phyloP scores from a whole-genome alignment of 164 flowering plant species.

The Piper betle region DNA sequence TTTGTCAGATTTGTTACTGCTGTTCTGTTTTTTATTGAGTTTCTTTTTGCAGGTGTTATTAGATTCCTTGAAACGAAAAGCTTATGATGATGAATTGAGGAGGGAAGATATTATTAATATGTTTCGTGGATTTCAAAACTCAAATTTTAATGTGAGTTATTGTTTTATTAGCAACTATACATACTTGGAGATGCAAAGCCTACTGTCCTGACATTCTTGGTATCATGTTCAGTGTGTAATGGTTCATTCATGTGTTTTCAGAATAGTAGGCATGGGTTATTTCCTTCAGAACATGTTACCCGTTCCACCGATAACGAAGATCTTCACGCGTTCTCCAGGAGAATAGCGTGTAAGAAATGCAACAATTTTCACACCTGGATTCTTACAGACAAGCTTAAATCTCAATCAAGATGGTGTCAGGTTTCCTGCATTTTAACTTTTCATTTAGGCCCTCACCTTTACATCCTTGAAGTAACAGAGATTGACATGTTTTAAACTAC shows the following conservation, averaged over 20 bases:
- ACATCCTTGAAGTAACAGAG: neutral
- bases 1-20: neutral
- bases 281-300: conserved; percentile 38
- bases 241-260: conserved; percentile 12
- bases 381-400: conserved; percentile 49
- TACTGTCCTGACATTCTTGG: neutral
- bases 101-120: conserved; percentile 77
- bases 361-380: conserved; percentile 66
- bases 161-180: neutral
- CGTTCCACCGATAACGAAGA: conserved; percentile 47
- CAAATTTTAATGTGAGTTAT: conserved; percentile 48
- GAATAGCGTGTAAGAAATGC: conserved; percentile 89
- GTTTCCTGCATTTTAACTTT: conserved; percentile 21
- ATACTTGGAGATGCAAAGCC: neutral
- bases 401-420: conserved; percentile 99
- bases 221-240: neutral
- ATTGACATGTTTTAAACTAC: neutral
- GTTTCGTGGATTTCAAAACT: conserved; percentile 54
- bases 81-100: conserved; percentile 86
- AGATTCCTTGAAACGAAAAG: conserved; percentile 71
- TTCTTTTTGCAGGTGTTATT: conserved; percentile 48
- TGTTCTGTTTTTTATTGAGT: neutral
- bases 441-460: conserved; percentile 1
- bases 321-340: conserved; percentile 48
- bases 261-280: conserved; percentile 54